Conservation (phyloP, 768 basidiomycete species). For the Coprinopsis strossmayeri region DNA sequence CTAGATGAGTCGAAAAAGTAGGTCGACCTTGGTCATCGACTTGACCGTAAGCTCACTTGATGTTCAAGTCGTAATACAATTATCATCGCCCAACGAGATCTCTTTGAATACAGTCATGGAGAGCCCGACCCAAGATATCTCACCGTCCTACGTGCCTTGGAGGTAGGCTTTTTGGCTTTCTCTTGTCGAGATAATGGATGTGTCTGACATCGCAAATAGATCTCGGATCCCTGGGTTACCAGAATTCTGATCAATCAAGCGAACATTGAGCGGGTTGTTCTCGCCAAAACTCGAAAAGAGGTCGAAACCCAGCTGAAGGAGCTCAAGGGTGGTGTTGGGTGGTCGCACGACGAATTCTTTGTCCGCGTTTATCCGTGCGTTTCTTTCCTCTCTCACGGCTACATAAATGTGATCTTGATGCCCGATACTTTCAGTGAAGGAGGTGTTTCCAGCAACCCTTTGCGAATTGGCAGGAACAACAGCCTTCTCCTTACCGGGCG, state of each 20-base stretch:
- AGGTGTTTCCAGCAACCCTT: constrained; percentile 48
- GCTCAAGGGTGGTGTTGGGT: constrained; percentile 50
- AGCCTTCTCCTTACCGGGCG: constrained; percentile 48
- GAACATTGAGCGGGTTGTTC: constrained; percentile 64
- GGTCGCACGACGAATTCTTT: constrained; percentile 55
- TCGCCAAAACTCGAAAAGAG: constrained; percentile 57
- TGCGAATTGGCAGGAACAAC: constrained; percentile 20
- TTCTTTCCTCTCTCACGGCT: neutral
- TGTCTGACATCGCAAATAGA: constrained; percentile 31
- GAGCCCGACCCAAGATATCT: constrained; percentile 58
- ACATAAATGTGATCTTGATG: constrained; percentile 17
- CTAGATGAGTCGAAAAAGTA: constrained; percentile 59
- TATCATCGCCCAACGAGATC: constrained; percentile 61
- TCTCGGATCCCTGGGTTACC: constrained; percentile 65
- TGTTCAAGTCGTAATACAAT: constrained; percentile 42
- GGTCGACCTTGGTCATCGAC: too few species aligned
- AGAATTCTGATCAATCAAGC: constrained; percentile 76
- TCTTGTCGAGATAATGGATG: neutral
- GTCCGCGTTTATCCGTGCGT: constrained; percentile 64
- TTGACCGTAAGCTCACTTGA: neutral
- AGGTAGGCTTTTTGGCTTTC: constrained; percentile 43
- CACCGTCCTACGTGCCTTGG: constrained; percentile 78
- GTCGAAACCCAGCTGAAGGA: constrained; percentile 48
- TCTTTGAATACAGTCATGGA: constrained; percentile 75
- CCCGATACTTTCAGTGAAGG: constrained; percentile 45